A percentile compares a stretch with the other conserved stretches of the same genome.
These are phyloP conservation scores for Chloris gayana DNA, from an alignment of 176 grass and related monocot species.

Conservation along the genomic window DNA sequence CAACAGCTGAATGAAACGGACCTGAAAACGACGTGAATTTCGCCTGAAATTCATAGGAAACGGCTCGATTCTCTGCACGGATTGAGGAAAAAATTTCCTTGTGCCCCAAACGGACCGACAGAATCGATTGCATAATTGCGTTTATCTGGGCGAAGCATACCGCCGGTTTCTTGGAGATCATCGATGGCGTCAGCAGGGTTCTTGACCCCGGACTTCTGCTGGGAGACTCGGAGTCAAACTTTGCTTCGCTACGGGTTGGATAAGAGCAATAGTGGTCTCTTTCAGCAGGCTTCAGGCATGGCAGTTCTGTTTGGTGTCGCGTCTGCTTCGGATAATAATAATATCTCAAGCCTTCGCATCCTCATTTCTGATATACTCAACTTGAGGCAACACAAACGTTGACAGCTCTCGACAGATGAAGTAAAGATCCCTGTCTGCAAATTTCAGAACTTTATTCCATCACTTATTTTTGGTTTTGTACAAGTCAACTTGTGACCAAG, in stretches of 20 bases:
- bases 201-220: too few relatives aligned
- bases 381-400: background rate
- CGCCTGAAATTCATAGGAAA: background rate
- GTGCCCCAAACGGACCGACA: background rate
- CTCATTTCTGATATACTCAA: background rate
- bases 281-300: slow-evolving; percentile 1
- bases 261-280: slow-evolving; percentile 8
- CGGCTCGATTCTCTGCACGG: background rate
- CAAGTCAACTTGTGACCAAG: slow-evolving; percentile 12
- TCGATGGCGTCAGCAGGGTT: background rate
- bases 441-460: slow-evolving; percentile 19
- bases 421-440: background rate
- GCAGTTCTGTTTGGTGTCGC: background rate
- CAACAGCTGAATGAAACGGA: background rate
- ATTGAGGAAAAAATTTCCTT: background rate
- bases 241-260: background rate
- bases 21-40: background rate
- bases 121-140: background rate
- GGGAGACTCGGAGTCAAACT: too few relatives aligned
- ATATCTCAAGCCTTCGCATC: slow-evolving; percentile 16
- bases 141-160: background rate
- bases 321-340: slow-evolving; percentile 9
- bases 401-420: background rate
- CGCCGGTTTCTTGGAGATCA: background rate
- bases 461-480: slow-evolving; percentile 22